Percentiles rank a stretch among this genome's conserved stretches.
Evolutionary conservation across 768 basidiomycete species (phyloP).

Genomic region (Rhodotorula taiwanensis): DNA sequence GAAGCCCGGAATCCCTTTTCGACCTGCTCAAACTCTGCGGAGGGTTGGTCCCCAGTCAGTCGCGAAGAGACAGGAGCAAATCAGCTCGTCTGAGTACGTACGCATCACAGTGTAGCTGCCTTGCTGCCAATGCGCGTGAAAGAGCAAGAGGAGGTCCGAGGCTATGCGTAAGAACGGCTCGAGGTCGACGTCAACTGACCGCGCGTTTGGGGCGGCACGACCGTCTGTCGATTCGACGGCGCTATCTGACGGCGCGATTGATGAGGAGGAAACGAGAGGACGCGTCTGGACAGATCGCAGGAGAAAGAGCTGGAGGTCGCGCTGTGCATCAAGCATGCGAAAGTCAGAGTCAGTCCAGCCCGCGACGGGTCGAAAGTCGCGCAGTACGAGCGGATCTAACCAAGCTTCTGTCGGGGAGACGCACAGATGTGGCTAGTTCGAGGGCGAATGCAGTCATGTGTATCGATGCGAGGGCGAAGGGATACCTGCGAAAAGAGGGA

Average conservation of each 20-base stretch:
- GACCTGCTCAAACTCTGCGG: slow-evolving; percentile 25
- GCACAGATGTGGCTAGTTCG: slow-evolving; percentile 11
- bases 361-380: no score
- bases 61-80: neutral
- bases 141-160: slow-evolving; percentile 22
- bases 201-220: neutral
- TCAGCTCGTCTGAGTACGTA: neutral
- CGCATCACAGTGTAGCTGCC: slow-evolving; percentile 23
- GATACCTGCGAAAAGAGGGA: slow-evolving; percentile 16
- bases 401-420: neutral
- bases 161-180: slow-evolving; percentile 14
- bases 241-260: neutral
- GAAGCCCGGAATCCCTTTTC: slow-evolving; percentile 6
- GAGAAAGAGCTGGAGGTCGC: slow-evolving; percentile 34
- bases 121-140: slow-evolving; percentile 31
- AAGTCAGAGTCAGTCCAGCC: no score
- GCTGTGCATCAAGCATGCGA: no score
- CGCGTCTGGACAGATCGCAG: slow-evolving; percentile 14
- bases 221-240: no score
- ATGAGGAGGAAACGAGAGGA: neutral
- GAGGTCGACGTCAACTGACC: neutral
- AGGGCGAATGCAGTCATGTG: slow-evolving; percentile 34
- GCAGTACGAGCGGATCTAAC: neutral
- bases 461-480: slow-evolving; percentile 28
- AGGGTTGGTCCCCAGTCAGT: no score